Conservation (phyloP, 2,329 filamentous ascomycete genomes). For the Bipolaris cookei region DNA sequence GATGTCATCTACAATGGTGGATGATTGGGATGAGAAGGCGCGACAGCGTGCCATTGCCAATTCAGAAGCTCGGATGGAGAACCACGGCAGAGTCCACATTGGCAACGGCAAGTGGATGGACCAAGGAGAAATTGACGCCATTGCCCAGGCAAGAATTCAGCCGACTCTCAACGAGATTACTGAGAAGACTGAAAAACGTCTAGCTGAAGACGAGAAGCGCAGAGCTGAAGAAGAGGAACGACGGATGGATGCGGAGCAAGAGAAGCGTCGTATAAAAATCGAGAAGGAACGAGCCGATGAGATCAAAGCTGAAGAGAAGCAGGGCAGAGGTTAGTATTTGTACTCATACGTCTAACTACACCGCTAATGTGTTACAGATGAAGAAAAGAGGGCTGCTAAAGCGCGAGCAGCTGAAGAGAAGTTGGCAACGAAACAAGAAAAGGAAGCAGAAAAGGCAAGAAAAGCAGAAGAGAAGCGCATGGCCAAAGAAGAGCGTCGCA, state of each 20-base stretch:
- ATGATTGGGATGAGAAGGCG: slow-evolving; percentile 81
- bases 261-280: slow-evolving; percentile 64
- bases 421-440: slow-evolving; percentile 45
- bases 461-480: slow-evolving; percentile 61
- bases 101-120: slow-evolving; percentile 83
- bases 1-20: slow-evolving; percentile 69
- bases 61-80: slow-evolving; percentile 64
- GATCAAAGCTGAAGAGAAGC: slow-evolving; percentile 55
- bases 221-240: slow-evolving; percentile 68
- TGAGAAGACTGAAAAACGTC: slow-evolving; percentile 74
- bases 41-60: slow-evolving; percentile 71
- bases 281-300: slow-evolving; percentile 60
- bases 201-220: slow-evolving; percentile 71
- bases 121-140: slow-evolving; percentile 76
- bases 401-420: slow-evolving; percentile 61
- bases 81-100: slow-evolving; percentile 68
- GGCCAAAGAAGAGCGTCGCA: slow-evolving; percentile 61
- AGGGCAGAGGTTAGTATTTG: slow-evolving; percentile 62
- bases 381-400: slow-evolving; percentile 59
- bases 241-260: slow-evolving; percentile 68
- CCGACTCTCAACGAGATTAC: slow-evolving; percentile 86
- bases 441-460: slow-evolving; percentile 54
- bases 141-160: slow-evolving; percentile 78
- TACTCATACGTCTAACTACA: not conserved
- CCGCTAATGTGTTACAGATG: slow-evolving; percentile 52